Percentiles rank a stretch among this genome's conserved stretches.
Evolutionary conservation across 2,329 filamentous ascomycete species (phyloP).

Genomic region (Clarireedia monteithiana): DNA sequence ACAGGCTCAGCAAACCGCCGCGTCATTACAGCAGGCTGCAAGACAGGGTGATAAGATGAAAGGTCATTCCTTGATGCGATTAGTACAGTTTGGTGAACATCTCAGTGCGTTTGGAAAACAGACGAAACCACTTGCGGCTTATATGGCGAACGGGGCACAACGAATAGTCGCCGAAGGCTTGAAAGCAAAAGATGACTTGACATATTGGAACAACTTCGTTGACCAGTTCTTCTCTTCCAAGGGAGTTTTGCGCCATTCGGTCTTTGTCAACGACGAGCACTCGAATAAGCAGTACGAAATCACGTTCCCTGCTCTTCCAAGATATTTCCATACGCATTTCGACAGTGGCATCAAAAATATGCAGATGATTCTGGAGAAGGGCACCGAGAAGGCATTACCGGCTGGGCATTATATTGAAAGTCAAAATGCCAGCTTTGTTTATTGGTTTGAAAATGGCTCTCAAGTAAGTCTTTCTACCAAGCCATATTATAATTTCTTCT

Average conservation of each 20-base stretch:
- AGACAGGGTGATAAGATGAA: constrained; percentile 35
- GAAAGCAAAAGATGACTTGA: constrained; percentile 58
- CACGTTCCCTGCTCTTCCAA: constrained; percentile 68
- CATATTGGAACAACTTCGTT: constrained; percentile 76
- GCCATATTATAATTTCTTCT: constrained; percentile 15
- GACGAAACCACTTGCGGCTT: constrained; percentile 22
- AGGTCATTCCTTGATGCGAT: constrained; percentile 48
- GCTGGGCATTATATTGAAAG: constrained; percentile 69
- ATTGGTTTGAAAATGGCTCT: constrained; percentile 79
- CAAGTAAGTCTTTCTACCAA: constrained; percentile 51
- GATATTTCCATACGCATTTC: constrained; percentile 87
- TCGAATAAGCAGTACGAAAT: constrained; percentile 81
- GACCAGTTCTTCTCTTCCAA: constrained; percentile 69
- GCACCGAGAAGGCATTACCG: constrained; percentile 46
- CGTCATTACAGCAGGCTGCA: constrained; percentile 29
- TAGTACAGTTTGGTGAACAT: constrained; percentile 56
- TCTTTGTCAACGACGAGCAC: constrained; percentile 50
- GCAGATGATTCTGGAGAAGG: constrained; percentile 74
- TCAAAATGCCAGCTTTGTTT: constrained; percentile 69
- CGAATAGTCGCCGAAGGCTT: constrained; percentile 35
- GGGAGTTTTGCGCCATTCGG: constrained; percentile 68
- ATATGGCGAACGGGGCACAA: constrained; percentile 19
- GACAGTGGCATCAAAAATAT: constrained; percentile 79
- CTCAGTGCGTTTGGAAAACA: constrained; percentile 50
- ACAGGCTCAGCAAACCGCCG: constrained; percentile 17